These are phyloP conservation scores for Exophiala sp. DNA, from an alignment of 2,329 filamentous ascomycete genomes.

Conservation along the genomic window DNA sequence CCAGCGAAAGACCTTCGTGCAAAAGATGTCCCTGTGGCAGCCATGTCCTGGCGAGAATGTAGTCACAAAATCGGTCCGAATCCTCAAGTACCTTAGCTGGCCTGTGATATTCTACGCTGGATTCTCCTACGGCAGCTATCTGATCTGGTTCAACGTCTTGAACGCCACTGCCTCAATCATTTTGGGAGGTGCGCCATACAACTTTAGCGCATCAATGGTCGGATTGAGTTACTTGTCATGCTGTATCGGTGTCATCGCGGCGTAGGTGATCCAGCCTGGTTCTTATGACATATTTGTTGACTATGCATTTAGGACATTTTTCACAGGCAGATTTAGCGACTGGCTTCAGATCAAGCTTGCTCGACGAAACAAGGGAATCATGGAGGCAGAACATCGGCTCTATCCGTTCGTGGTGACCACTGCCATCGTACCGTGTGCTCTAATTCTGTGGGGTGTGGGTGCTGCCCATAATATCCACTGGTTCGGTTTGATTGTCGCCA, in stretches of 20 bases:
- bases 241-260: conserved; percentile 14
- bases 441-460: conserved; percentile 52
- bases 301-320: neutral
- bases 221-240: conserved; percentile 37
- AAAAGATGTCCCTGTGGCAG: conserved; percentile 18
- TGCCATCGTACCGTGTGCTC: conserved; percentile 42
- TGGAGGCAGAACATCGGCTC: conserved; percentile 29
- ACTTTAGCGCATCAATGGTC: conserved; percentile 38
- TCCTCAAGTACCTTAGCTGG: conserved; percentile 27
- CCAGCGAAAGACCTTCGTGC: conserved; percentile 10
- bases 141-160: conserved; percentile 45
- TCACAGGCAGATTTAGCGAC: conserved; percentile 27
- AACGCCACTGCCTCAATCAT: conserved; percentile 41
- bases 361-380: conserved; percentile 25
- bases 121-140: conserved; percentile 39
- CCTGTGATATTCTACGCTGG: conserved; percentile 40
- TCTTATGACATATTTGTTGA: neutral
- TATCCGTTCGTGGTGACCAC: conserved; percentile 31
- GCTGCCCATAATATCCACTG: conserved; percentile 47
- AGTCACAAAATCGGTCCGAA: neutral
- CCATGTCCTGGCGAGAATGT: conserved; percentile 1
- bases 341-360: conserved; percentile 27
- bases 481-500: conserved; percentile 49
- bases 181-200: conserved; percentile 36
- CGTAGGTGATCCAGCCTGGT: conserved; percentile 12